Conservation (phyloP, 1,284 basidiomycete genomes). For the Gomphus bonarii region DNA sequence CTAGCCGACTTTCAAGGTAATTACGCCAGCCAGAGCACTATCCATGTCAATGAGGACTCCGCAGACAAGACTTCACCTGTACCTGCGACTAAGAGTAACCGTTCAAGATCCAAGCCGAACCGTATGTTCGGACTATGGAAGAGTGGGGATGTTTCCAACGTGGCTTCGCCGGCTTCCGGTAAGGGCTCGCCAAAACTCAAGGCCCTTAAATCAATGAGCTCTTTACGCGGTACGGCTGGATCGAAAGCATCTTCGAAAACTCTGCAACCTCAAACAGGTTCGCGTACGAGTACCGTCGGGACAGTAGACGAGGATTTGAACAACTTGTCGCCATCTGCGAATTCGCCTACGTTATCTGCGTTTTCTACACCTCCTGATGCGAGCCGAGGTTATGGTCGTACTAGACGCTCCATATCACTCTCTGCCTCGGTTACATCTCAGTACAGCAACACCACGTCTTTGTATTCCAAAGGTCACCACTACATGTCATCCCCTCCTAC, state of each 20-base stretch:
- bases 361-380: slow-evolving; percentile 9
- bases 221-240: slow-evolving; percentile 44
- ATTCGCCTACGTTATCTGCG: slow-evolving; percentile 22
- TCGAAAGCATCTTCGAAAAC: slow-evolving; percentile 18
- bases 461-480: slow-evolving; percentile 19
- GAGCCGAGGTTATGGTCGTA: slow-evolving; percentile 9
- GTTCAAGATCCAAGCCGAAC: slow-evolving; percentile 4
- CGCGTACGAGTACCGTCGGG: slow-evolving; percentile 12
- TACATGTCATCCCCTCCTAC: slow-evolving; percentile 20
- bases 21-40: slow-evolving; percentile 68
- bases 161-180: slow-evolving; percentile 7
- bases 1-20: slow-evolving; percentile 72
- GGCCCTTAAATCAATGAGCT: slow-evolving; percentile 68
- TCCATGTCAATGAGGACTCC: slow-evolving; percentile 20
- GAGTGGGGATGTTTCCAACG: slow-evolving; percentile 3
- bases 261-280: slow-evolving; percentile 13
- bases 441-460: slow-evolving; percentile 27
- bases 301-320: slow-evolving; percentile 24
- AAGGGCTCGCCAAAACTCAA: slow-evolving; percentile 37
- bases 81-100: background rate
- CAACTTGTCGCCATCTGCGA: slow-evolving; percentile 17
- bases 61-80: background rate
- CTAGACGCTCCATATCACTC: slow-evolving; percentile 13
- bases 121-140: slow-evolving; percentile 10
- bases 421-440: slow-evolving; percentile 38